Evolutionary conservation across 2,329 filamentous ascomycete genomes (phyloP).

Genomic region (Alternaria incomplexa): DNA sequence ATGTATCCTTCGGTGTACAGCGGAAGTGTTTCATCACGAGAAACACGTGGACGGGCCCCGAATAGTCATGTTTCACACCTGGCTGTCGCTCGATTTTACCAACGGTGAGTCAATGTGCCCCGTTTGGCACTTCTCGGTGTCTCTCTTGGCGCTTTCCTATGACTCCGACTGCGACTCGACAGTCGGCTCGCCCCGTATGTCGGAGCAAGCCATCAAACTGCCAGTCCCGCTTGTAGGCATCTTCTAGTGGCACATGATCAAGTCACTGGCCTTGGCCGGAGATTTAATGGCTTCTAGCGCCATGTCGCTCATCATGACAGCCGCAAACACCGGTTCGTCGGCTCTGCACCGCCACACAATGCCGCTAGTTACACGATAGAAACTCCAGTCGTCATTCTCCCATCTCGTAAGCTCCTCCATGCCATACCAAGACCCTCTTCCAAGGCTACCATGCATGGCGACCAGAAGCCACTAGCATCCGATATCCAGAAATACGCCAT

Average conservation of each 20-base stretch:
- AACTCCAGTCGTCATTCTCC: background rate
- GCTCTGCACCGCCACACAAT: conserved; percentile 14
- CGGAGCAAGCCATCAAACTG: conserved; percentile 9
- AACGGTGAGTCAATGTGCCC: conserved; percentile 20
- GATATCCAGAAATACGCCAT: conserved; percentile 11
- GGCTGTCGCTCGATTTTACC: conserved; percentile 5
- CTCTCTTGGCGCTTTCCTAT: conserved; percentile 14
- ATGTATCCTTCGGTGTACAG: background rate
- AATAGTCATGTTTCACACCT: background rate
- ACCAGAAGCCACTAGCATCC: conserved; percentile 2
- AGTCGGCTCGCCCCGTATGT: conserved; percentile 28
- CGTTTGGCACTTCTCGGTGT: conserved; percentile 5
- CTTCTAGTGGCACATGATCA: conserved; percentile 1
- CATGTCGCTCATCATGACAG: conserved; percentile 29
- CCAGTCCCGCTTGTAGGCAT: conserved; percentile 15
- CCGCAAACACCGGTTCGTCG: conserved; percentile 24
- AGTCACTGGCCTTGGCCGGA: conserved; percentile 24
- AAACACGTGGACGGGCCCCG: background rate
- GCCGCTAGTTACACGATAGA: conserved; percentile 15
- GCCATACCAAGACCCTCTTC: background rate
- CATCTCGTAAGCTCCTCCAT: background rate
- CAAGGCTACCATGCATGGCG: conserved; percentile 18
- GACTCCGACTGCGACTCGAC: conserved; percentile 25
- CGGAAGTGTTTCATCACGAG: background rate
- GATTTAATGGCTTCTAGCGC: conserved; percentile 26